Conservation (phyloP, 2,329 filamentous ascomycete species). For the Fonsecaea pedrosoi region DNA sequence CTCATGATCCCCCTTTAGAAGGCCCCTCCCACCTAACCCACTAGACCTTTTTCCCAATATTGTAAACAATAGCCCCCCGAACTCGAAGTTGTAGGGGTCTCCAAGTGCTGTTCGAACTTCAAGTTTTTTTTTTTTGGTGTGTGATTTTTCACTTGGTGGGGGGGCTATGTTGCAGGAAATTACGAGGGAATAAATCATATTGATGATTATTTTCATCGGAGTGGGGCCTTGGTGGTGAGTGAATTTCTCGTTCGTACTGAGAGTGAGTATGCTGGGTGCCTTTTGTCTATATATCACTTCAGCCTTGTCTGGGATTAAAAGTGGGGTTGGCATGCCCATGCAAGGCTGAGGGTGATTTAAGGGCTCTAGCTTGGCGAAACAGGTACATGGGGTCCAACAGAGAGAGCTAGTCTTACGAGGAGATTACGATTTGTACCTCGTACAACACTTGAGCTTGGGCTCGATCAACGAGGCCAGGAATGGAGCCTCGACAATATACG, state of each 20-base stretch:
- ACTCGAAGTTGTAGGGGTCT: slow-evolving; percentile 3
- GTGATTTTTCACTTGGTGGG: not conserved
- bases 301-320: not conserved
- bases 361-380: not conserved
- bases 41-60: not conserved
- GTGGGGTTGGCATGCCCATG: not conserved
- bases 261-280: not conserved
- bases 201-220: not conserved
- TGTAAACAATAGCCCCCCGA: not conserved
- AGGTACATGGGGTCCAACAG: no score
- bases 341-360: not conserved
- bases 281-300: not conserved
- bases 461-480: no score
- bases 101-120: slow-evolving; percentile 2
- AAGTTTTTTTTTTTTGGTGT: not conserved
- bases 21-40: slow-evolving; percentile 6
- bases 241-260: not conserved
- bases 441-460: no score
- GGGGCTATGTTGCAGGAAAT: not conserved
- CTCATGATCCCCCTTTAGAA: not conserved
- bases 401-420: no score
- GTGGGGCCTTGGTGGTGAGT: not conserved
- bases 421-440: no score
- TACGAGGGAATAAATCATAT: not conserved
- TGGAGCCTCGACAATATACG: no score